Evolutionary conservation across 179 eudicot genomes (phyloP), one percentile per base, ranked within the genome.

Genomic region (Silene coronaria): DNA sequence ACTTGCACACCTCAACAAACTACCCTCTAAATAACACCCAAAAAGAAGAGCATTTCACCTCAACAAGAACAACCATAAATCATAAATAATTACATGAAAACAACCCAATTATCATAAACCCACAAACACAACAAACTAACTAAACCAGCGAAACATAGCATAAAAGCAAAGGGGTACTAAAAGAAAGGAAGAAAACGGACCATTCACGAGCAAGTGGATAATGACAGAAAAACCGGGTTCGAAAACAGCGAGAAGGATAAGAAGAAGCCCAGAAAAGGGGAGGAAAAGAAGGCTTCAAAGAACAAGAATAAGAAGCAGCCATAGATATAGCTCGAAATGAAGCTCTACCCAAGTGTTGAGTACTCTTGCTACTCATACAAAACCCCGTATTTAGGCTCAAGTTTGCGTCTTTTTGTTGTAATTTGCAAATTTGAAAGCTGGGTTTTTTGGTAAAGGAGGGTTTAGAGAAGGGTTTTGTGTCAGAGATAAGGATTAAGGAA

Each of bases 201-300:
- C 81, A 53, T 5, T 69, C 21, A 8, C 3, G 11, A 6, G 53
- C 57, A 22, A 38, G 3, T 13, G 63, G 34, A 48, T 5, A 32
- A 9, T 62, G 64, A 34, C 70, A 57, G 26, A 65, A 68, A 34
- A 74, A 71, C 24, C 76, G 70, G 23, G 76, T 69, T 16, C 66
- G 74, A 70, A 63, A 34, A 42, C 55, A 17, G 24, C 75, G 51
- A 59, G 66, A 22, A 71, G 79, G 69, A 62, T 59, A 67, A 59
- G 63, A 75, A 76, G 77, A 79, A 79, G 68, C 81, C 87, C 85
- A 81, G 21, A 81, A 75, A 70, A 76, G 75, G 5, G 80, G 72
- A 11, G 81, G 77, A 19, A 69, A 79, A 59, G 73, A 57, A 12
- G 75, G 73, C 45, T 61, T 75, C 24, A 82, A 77, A 73, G 85